Evolutionary conservation across 1,139 yeast genomes (phyloP).

Genomic region (Trichomonascaceae sp.): DNA sequence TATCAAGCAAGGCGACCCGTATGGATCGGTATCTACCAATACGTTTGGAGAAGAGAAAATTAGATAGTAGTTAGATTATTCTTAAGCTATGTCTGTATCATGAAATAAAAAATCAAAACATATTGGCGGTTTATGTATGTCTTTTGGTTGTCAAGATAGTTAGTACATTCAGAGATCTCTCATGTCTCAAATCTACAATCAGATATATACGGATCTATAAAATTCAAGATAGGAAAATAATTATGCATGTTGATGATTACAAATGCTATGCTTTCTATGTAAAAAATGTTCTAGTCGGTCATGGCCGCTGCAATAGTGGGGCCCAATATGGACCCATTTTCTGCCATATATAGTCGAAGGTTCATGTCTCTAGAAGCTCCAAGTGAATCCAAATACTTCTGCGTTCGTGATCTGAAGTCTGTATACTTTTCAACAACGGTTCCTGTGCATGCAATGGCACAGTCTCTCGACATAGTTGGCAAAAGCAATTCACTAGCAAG

Average conservation of each 20-base stretch:
- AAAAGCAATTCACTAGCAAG: conserved; percentile 19
- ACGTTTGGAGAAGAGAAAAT: too few relatives aligned
- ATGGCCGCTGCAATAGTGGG: conserved; percentile 32
- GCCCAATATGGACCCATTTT: conserved; percentile 29
- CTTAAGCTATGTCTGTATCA: too few relatives aligned
- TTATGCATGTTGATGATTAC: neutral
- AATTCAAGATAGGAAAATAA: too few relatives aligned
- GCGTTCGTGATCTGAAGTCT: conserved; percentile 54
- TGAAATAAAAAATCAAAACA: too few relatives aligned
- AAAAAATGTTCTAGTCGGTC: conserved; percentile 9
- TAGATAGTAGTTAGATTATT: too few relatives aligned
- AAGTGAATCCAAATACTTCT: conserved; percentile 25
- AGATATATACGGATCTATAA: too few relatives aligned
- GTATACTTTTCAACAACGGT: conserved; percentile 85
- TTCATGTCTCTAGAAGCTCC: conserved; percentile 19
- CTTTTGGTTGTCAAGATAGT: too few relatives aligned
- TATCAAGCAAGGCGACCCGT: too few relatives aligned
- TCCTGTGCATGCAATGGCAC: conserved; percentile 76
- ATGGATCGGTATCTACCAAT: too few relatives aligned
- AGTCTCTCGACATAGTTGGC: conserved; percentile 6
- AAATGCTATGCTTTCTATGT: neutral
- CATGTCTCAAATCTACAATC: too few relatives aligned
- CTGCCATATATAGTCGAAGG: conserved; percentile 21
- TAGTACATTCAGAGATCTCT: too few relatives aligned
- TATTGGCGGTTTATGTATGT: too few relatives aligned